Percentiles rank a stretch among this genome's conserved stretches.
Evolutionary conservation across 2,329 filamentous ascomycete species (phyloP).

Genomic region (Stagonosporopsis vannaccii): DNA sequence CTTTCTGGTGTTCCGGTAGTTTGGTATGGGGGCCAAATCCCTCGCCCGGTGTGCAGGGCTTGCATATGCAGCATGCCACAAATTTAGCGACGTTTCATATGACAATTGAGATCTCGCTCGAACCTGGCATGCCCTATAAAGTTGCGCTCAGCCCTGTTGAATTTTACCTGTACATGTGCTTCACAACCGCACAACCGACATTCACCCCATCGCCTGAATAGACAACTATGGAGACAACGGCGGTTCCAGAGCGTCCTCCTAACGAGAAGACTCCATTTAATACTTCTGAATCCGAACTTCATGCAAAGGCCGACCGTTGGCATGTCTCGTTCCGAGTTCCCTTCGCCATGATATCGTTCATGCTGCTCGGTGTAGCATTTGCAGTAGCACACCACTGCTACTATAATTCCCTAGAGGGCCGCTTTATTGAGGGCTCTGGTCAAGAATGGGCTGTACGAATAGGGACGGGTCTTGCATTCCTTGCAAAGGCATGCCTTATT

Average conservation of each 20-base stretch:
- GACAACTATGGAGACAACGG: neutral
- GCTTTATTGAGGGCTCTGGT: neutral
- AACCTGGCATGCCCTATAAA: neutral
- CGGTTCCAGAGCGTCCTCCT: neutral
- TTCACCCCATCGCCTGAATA: neutral
- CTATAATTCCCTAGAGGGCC: constrained; percentile 2
- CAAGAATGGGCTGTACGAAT: constrained; percentile 11
- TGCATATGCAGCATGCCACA: neutral
- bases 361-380: constrained; percentile 9
- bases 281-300: neutral
- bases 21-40: neutral
- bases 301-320: constrained; percentile 5
- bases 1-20: neutral
- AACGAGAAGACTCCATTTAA: neutral
- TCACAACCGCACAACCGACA: too few species aligned
- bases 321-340: constrained; percentile 1
- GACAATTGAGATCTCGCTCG: neutral
- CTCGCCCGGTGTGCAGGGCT: neutral
- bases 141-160: too few species aligned
- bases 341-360: constrained; percentile 2
- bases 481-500: constrained; percentile 11
- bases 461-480: constrained; percentile 9
- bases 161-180: too few species aligned
- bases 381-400: constrained; percentile 8
- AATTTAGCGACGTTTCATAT: neutral